Evolutionary conservation across 129 eudicot genomes (phyloP), one percentile per base, ranked within the genome.

Genomic region (Gnaphalium uliginosum): DNA sequence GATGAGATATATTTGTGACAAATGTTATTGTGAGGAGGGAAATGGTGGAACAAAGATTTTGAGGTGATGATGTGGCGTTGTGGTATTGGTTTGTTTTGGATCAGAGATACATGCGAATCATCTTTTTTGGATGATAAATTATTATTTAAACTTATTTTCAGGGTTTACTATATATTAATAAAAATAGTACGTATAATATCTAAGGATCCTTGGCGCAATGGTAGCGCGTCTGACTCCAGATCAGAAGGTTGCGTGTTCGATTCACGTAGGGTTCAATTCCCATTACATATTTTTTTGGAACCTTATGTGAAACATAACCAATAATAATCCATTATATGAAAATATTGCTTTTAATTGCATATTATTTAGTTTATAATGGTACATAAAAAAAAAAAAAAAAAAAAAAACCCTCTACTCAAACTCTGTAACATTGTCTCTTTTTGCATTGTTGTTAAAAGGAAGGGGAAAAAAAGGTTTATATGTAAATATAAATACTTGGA

Each of bases 161-260:
- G 51, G 10, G 2, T 11, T 11, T 0, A 13, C 0, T 3, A 43
- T 6, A 30, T 64, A 65, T 6, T 0, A n/a, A 1, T 17, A 0
- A 6, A 7, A 18, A 65, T 0, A 0, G 27, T 4, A 0, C 0
- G 6, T 0, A n/a, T 7, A 10, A 66, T 13, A 37, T 66, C 71
- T 18, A n/a, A 29, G 95, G 92, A 89, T 87, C 89, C 88, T 86
- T 89, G 96, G 96, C 96, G 96, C 92, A 89, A 89, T 89, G 96
- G 96, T 89, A 89, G 92, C 96, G 96, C 96, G 96, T 89, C 96
- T 87, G 96, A 85, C 96, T 89, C 96, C 96, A 89, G 96, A 89
- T 87, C 96, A 89, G 92, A 89, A 89, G 92, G 96, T 87, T 89
- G 96, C 89, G 92, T 89, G 96, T 89, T 87, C 92, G 89, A 87